Evolutionary conservation across 1,284 basidiomycete species (phyloP).

Genomic region (Paramarasmius palmivorus): DNA sequence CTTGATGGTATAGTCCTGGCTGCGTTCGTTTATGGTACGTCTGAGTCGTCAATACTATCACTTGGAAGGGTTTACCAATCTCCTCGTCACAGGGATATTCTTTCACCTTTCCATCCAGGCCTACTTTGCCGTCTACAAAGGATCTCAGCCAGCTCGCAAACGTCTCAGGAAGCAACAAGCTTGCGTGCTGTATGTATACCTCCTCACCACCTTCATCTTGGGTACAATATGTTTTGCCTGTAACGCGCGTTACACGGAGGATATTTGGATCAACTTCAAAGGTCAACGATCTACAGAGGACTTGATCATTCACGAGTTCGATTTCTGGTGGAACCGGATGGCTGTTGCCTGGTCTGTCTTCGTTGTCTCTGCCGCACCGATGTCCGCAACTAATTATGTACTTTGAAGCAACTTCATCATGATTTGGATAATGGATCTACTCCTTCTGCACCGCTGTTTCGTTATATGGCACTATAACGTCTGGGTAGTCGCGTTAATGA

Average conservation of each 20-base stretch:
- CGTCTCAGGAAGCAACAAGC: not conserved
- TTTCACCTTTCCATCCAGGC: conserved; percentile 6
- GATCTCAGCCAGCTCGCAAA: too few relatives aligned
- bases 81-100: not conserved
- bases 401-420: conserved; percentile 7
- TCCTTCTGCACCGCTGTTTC: conserved; percentile 28
- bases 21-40: conserved; percentile 3
- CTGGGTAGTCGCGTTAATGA: conserved; percentile 22
- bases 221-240: conserved; percentile 28
- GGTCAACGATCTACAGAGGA: conserved; percentile 22
- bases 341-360: conserved; percentile 26
- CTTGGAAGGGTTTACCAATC: too few relatives aligned
- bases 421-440: conserved; percentile 9
- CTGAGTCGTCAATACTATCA: not conserved
- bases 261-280: conserved; percentile 33
- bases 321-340: conserved; percentile 24
- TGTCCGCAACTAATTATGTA: too few relatives aligned
- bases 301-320: conserved; percentile 24
- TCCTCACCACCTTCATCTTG: conserved; percentile 29
- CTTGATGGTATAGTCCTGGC: conserved; percentile 3
- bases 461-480: conserved; percentile 24
- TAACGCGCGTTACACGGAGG: conserved; percentile 30
- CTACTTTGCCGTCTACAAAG: not conserved
- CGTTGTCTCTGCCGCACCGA: too few relatives aligned
- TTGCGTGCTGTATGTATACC: conserved; percentile 11